Conservation (phyloP, 2,329 filamentous ascomycete genomes). For the Diplodia sapinea region DNA sequence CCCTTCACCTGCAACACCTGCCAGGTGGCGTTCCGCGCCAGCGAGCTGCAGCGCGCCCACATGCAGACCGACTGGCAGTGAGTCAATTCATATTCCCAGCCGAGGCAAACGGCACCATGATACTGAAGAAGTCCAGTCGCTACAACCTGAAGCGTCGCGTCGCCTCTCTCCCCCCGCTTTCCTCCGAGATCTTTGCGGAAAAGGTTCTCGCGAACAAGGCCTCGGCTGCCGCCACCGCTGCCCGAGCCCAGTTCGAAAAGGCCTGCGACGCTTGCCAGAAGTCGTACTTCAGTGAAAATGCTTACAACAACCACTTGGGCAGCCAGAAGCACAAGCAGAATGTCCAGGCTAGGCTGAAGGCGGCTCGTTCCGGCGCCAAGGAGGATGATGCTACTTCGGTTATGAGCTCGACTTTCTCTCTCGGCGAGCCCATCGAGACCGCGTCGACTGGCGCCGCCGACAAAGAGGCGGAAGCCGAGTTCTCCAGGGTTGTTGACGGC, state of each 20-base stretch:
- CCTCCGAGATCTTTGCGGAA: conserved; percentile 91
- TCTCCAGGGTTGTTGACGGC: conserved; percentile 76
- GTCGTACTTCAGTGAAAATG: conserved; percentile 96
- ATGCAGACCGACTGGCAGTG: conserved; percentile 99
- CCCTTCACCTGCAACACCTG: conserved; percentile 99
- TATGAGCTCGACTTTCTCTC: conserved; percentile 87
- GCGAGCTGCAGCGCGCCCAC: conserved; percentile 89
- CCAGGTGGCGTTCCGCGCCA: conserved; percentile 93
- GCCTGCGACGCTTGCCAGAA: conserved; percentile 82
- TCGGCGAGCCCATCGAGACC: conserved; percentile 76
- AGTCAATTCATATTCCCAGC: conserved; percentile 51
- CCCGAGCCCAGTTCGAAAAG: conserved; percentile 87
- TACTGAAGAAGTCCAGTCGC: conserved; percentile 61
- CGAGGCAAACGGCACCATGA: background rate
- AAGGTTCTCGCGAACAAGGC: conserved; percentile 94
- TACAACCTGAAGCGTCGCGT: conserved; percentile 97
- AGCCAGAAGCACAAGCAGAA: conserved; percentile 87
- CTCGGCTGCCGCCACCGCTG: conserved; percentile 79
- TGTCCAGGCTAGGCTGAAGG: conserved; percentile 55
- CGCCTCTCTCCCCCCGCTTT: conserved; percentile 85
- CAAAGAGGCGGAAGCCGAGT: conserved; percentile 73
- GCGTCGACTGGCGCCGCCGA: conserved; percentile 60
- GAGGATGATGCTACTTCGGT: conserved; percentile 80
- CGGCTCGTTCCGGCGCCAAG: conserved; percentile 44
- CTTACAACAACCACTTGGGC: conserved; percentile 87